Base-by-base conservation (phyloP, 345 rosid genomes). In the Boechera retrofracta region DNA sequence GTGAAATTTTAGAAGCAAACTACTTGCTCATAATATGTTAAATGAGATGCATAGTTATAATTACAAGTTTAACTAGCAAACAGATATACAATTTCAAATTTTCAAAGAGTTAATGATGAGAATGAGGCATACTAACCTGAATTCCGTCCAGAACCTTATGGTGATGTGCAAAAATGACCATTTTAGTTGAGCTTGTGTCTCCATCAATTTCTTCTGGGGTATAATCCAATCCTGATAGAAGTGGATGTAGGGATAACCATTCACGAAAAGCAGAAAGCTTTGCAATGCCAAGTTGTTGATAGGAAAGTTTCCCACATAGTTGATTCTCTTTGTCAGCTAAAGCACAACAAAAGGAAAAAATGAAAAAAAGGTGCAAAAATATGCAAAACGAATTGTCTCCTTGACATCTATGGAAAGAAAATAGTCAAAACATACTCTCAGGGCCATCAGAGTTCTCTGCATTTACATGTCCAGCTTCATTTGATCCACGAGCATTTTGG, bases 151-250 rank as follows among this genome's bases (percentile, higher is more conserved):
- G 92, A 85, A 94, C 98, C 87, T 86, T 92, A 76, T 85, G 97
- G 77, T 94, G 98, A 84, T 94, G 97, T 54, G 90, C 98, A 84
- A 94, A 94, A 80, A 94, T 83, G 64, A 94, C 84, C 97, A 89
- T 94, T 77, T 94, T 94, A 64, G 73, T 83, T 64, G 86, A 80
- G 77, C 80, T 78, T 28, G 79, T 60, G 62, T 81, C 83, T 28
- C 62, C 73, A 79, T 81, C 86, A 63, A 84, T 69, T 67, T 87
- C 87, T 69, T 87, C 87, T 58, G 79, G 76, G 29, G 53, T 66
- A 12, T 71, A 84, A 71, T 88, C 90, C 77, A 82, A 49, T 36
- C 85, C 80, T 12, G 88, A 77, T 72, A 84, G 57, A 59, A 90
- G 84, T 11, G 94, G 92, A 68, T 94, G 97, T 76, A 92, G 82